phyloP scores from a whole-genome alignment of 2,329 filamentous ascomycete genomes.

The Epichloe scottii region DNA sequence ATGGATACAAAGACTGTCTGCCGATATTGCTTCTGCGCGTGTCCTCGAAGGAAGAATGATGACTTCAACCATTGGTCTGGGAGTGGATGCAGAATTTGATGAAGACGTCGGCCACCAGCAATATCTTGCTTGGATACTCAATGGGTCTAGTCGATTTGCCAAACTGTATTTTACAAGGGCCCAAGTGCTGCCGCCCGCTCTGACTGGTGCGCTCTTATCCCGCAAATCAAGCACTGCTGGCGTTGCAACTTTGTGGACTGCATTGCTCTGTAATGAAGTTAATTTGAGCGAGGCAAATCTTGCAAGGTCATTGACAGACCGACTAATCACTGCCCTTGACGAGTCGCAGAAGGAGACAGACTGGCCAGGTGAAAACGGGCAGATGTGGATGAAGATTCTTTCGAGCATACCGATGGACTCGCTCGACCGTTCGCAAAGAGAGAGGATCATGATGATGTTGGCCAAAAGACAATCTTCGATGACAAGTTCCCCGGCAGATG shows the following conservation, averaged over 20 bases:
- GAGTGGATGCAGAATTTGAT: slow-evolving; percentile 12
- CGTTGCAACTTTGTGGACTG: slow-evolving; percentile 17
- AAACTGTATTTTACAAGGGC: slow-evolving; percentile 16
- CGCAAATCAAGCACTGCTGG: slow-evolving; percentile 8
- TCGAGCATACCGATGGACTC: slow-evolving; percentile 24
- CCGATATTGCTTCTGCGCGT: slow-evolving; percentile 15
- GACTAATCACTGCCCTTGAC: slow-evolving; percentile 17
- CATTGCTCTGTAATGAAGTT: slow-evolving; percentile 24
- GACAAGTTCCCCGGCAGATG: slow-evolving; percentile 13
- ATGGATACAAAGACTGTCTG: slow-evolving; percentile 22
- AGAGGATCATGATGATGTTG: slow-evolving; percentile 27
- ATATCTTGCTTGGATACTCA: slow-evolving; percentile 23
- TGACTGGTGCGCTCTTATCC: slow-evolving; percentile 14
- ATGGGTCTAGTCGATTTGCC: slow-evolving; percentile 20
- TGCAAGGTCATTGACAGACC: slow-evolving; percentile 19
- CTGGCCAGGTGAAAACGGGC: slow-evolving; percentile 18
- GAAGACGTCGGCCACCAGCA: slow-evolving; percentile 17
- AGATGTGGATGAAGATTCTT: slow-evolving; percentile 21
- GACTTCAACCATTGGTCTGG: slow-evolving; percentile 7
- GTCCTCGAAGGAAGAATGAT: slow-evolving; percentile 13
- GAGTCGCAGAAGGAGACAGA: slow-evolving; percentile 17
- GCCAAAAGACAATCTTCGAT: slow-evolving; percentile 15
- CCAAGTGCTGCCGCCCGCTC: slow-evolving; percentile 12
- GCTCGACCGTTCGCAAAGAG: slow-evolving; percentile 30
- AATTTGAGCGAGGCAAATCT: slow-evolving; percentile 24